A percentile compares a stretch with the other conserved stretches of the same genome.
Conservation (phyloP, 2,329 filamentous ascomycete genomes). For the Penicillium sp. region DNA sequence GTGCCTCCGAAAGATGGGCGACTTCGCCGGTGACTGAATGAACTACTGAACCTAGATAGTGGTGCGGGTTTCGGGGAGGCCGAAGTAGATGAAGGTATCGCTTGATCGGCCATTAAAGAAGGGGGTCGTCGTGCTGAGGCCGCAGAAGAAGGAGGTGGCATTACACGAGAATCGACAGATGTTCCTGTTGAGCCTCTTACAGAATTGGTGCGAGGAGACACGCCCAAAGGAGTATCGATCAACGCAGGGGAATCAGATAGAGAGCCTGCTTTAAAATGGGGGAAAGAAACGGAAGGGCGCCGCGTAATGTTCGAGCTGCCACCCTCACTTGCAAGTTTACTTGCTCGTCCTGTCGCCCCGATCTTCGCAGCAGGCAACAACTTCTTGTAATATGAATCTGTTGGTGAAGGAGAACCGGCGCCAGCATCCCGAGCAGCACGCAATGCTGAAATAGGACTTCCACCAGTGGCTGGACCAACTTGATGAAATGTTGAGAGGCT, state of each 20-base stretch:
- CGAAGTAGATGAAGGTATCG: constrained; percentile 65
- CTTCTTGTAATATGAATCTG: constrained; percentile 53
- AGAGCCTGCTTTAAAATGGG: constrained; percentile 94
- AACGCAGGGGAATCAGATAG: constrained; percentile 82
- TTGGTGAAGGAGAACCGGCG: constrained; percentile 51
- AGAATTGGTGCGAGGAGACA: constrained; percentile 54
- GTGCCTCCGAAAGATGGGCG: constrained; percentile 74
- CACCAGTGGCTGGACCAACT: constrained; percentile 72
- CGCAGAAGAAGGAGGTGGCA: constrained; percentile 40
- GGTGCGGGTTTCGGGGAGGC: constrained; percentile 77
- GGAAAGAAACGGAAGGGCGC: constrained; percentile 83
- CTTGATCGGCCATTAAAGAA: constrained; percentile 61
- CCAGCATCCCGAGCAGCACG: constrained; percentile 63
- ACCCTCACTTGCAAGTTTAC: constrained; percentile 45
- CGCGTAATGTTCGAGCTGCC: constrained; percentile 56
- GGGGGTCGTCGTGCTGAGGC: constrained; percentile 39
- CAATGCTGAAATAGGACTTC: constrained; percentile 82
- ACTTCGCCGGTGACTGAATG: constrained; percentile 81
- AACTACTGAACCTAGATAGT: constrained; percentile 87
- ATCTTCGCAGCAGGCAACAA: constrained; percentile 41
- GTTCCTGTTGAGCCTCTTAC: constrained; percentile 40
- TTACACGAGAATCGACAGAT: constrained; percentile 41
- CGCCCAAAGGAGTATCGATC: constrained; percentile 49
- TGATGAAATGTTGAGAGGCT: constrained; percentile 85
- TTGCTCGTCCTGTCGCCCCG: constrained; percentile 29